Evolutionary conservation across 225 moss, liverwort and hornwort species (phyloP).

Genomic region (Pseudoscleropodium purum): DNA sequence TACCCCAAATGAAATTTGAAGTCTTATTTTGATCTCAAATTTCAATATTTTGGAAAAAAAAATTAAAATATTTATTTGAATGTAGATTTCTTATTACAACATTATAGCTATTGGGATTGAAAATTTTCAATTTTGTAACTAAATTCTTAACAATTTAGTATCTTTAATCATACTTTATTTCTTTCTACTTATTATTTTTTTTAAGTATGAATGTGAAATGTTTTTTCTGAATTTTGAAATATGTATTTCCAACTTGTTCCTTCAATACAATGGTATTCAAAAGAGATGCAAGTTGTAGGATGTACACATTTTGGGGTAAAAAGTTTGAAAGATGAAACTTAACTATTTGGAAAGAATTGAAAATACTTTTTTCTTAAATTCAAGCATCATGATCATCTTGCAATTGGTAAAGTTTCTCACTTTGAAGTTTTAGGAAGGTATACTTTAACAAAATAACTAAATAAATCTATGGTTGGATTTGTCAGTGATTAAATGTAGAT

Average conservation of each 20-base stretch:
- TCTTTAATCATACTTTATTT: not conserved
- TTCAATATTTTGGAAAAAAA: not conserved
- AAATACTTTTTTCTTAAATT: not conserved
- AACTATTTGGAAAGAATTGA: not conserved
- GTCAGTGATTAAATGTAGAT: not conserved
- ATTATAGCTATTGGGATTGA: too few species aligned
- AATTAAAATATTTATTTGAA: not conserved
- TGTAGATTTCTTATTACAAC: not conserved
- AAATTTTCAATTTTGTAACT: not conserved
- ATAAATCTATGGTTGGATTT: rapidly evolving
- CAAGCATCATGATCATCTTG: not conserved
- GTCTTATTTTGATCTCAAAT: not conserved
- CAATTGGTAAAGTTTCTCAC: not conserved
- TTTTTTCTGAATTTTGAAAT: too few species aligned
- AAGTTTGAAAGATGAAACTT: not conserved
- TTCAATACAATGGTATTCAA: not conserved
- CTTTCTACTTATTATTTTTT: not conserved
- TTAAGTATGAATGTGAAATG: not conserved
- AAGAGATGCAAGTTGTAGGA: not conserved
- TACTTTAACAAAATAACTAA: not conserved
- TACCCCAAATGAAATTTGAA: not conserved
- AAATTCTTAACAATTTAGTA: not conserved
- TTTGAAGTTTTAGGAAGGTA: rapidly evolving
- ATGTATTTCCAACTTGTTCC: not conserved
- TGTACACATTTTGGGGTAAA: rapidly evolving